phyloP scores from a whole-genome alignment of 169 alveolate species.

The Plasmodium gonderi region DNA sequence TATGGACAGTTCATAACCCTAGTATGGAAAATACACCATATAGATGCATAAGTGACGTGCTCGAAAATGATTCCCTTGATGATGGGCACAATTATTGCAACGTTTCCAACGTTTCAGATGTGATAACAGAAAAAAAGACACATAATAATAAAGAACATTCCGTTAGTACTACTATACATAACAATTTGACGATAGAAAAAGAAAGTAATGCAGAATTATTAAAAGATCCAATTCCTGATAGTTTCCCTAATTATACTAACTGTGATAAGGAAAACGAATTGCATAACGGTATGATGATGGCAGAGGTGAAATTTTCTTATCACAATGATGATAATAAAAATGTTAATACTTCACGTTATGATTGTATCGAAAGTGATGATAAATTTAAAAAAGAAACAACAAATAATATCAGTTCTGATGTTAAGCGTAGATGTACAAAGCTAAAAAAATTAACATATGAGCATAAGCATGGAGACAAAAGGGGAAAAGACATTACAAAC shows the following conservation, averaged over 20 bases:
- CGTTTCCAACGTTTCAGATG: not conserved
- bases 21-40: not conserved
- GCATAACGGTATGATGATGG: not conserved
- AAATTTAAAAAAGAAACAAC: not conserved
- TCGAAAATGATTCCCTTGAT: not conserved
- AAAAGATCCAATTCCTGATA: not conserved
- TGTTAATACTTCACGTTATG: not conserved
- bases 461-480: too few relatives aligned
- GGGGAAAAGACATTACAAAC: not conserved
- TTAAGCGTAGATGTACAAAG: not conserved
- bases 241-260: not conserved
- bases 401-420: not conserved
- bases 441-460: not conserved
- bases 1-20: slow-evolving; percentile 24
- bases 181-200: not conserved
- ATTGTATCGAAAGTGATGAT: not conserved
- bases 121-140: not conserved
- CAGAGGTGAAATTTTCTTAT: not conserved
- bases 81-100: not conserved
- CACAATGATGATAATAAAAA: not conserved
- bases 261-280: not conserved
- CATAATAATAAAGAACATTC: not conserved
- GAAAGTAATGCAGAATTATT: not conserved
- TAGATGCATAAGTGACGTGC: too few relatives aligned
- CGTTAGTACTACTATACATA: not conserved